Percentiles rank a stretch among this genome's conserved stretches.
phyloP scores from a whole-genome alignment of 345 rosid species.

The Syzygium grande region DNA sequence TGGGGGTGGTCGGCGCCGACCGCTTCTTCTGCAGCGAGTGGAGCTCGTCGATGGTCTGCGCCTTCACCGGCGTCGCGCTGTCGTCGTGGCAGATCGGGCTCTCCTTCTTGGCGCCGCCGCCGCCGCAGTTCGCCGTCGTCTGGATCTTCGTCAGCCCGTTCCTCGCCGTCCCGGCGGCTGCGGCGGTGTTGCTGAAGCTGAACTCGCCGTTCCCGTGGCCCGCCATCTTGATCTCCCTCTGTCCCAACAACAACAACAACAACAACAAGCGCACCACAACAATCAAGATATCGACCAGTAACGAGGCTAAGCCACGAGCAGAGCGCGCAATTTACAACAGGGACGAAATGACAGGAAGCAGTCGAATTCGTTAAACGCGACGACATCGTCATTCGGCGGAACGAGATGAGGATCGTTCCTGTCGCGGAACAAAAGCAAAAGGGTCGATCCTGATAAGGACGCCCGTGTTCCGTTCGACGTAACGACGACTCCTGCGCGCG shows the following conservation, averaged over 20 bases:
- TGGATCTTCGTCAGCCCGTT: slow-evolving; percentile 37
- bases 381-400: too few relatives aligned
- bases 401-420: not conserved
- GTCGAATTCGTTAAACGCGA: not conserved
- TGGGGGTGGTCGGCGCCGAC: slow-evolving; percentile 79
- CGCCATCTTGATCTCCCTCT: slow-evolving; percentile 13
- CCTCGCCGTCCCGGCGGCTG: slow-evolving; percentile 14
- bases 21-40: slow-evolving; percentile 85
- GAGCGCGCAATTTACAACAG: not conserved
- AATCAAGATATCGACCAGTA: not conserved
- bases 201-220: slow-evolving; percentile 23
- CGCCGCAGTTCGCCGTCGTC: slow-evolving; percentile 19
- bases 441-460: not conserved
- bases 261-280: not conserved
- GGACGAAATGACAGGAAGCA: too few relatives aligned
- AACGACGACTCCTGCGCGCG: not conserved
- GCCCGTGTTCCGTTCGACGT: not conserved
- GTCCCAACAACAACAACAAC: not conserved
- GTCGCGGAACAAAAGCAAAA: not conserved
- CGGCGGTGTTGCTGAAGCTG: slow-evolving; percentile 10
- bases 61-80: slow-evolving; percentile 69
- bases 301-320: not conserved
- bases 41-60: slow-evolving; percentile 84
- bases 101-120: slow-evolving; percentile 12
- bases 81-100: slow-evolving; percentile 60